phyloP scores from a whole-genome alignment of 2,329 filamentous ascomycete genomes.

The Stylonectria norvegica region DNA sequence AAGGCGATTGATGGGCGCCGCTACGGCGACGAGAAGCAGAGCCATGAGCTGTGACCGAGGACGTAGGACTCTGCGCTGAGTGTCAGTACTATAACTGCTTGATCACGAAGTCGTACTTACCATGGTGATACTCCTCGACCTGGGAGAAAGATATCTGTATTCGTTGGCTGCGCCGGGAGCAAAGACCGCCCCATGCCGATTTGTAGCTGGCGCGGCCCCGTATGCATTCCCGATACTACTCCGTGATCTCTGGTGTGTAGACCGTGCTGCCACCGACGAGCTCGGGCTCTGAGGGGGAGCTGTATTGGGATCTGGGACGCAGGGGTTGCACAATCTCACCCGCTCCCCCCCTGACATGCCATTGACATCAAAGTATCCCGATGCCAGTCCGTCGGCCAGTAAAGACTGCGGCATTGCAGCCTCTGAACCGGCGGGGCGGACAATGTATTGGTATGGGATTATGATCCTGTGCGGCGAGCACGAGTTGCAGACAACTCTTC shows the following conservation, averaged over 20 bases:
- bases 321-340: constrained; percentile 60
- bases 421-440: constrained; percentile 63
- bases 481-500: constrained; percentile 80
- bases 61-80: constrained; percentile 12
- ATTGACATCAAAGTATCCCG: constrained; percentile 42
- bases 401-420: constrained; percentile 34
- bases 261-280: constrained; percentile 32
- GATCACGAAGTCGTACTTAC: constrained; percentile 33
- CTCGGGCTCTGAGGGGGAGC: constrained; percentile 48
- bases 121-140: constrained; percentile 48
- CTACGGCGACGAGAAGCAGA: constrained; percentile 29
- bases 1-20: constrained; percentile 33
- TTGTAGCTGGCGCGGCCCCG: constrained; percentile 27
- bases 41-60: constrained; percentile 22
- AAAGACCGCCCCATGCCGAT: constrained; percentile 38
- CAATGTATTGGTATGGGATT: constrained; percentile 90
- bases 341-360: constrained; percentile 53
- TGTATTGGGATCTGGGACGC: constrained; percentile 59
- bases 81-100: constrained; percentile 4
- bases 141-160: constrained; percentile 32
- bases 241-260: constrained; percentile 44
- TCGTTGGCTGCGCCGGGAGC: constrained; percentile 32
- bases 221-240: constrained; percentile 39
- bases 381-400: constrained; percentile 38
- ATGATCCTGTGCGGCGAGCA: constrained; percentile 95